A percentile compares a stretch with the other conserved stretches of the same genome.
phyloP scores from a whole-genome alignment of 169 alveolate genomes.

The Eimeria sp. region DNA sequence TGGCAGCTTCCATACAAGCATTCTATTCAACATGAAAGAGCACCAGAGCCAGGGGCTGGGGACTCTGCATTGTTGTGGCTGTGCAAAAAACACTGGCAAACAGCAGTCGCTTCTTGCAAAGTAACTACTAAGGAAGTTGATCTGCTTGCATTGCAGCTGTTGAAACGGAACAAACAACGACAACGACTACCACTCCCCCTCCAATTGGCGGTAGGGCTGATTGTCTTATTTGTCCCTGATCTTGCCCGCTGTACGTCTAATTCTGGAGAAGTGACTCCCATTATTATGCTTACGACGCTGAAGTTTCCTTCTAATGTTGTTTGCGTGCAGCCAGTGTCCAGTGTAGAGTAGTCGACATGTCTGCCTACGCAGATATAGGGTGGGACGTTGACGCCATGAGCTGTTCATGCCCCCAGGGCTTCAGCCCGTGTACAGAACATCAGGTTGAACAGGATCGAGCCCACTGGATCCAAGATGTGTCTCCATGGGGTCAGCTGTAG shows the following conservation, averaged over 20 bases:
- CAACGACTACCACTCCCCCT: conserved; percentile 50
- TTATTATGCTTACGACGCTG: too few species aligned
- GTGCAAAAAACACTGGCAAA: not conserved
- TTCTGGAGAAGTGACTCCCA: not conserved
- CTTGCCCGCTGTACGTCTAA: not conserved
- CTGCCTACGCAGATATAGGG: not conserved
- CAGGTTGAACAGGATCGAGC: conserved; percentile 66
- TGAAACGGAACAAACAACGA: not conserved
- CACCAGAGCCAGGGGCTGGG: not conserved
- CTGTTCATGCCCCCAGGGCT: conserved; percentile 75
- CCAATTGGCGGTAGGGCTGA: conserved; percentile 35
- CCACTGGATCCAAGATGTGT: conserved; percentile 51
- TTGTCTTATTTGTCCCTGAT: not conserved
- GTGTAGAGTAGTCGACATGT: conserved; percentile 60
- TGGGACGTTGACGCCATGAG: conserved; percentile 75
- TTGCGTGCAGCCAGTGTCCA: conserved; percentile 24
- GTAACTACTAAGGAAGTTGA: not conserved
- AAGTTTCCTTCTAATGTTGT: not conserved
- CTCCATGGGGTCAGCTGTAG: conserved; percentile 55
- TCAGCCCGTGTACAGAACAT: conserved; percentile 54
- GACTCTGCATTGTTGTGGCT: not conserved
- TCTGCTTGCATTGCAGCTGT: not conserved
- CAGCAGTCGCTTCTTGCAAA: not conserved
- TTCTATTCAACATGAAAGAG: not conserved
- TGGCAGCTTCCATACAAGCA: not conserved